phyloP scores from a whole-genome alignment of 2,329 filamentous ascomycete species.

The Byssothecium circinans region DNA sequence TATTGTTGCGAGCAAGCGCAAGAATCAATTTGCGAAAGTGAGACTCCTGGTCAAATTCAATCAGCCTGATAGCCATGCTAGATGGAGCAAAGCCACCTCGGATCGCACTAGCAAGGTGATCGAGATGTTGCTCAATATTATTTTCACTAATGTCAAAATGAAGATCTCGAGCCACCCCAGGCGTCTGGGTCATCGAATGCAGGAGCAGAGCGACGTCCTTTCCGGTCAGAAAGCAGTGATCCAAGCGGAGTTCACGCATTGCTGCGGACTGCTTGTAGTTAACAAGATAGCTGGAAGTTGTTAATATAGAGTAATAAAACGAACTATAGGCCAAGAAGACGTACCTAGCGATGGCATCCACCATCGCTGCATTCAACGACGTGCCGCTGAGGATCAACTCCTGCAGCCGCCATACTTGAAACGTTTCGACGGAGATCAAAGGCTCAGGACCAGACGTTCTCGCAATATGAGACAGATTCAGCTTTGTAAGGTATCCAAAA shows the following conservation, averaged over 20 bases:
- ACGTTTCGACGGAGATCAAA: constrained; percentile 65
- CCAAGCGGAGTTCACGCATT: constrained; percentile 63
- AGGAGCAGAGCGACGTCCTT: constrained; percentile 66
- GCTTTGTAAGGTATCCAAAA: constrained; percentile 66
- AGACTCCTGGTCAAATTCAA: constrained; percentile 68
- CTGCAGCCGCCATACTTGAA: constrained; percentile 68
- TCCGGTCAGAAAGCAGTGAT: constrained; percentile 68
- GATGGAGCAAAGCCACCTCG: constrained; percentile 59
- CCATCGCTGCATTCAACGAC: constrained; percentile 61
- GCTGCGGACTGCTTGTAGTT: constrained; percentile 60
- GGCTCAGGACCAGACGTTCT: constrained; percentile 65
- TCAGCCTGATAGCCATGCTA: constrained; percentile 66
- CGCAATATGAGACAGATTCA: constrained; percentile 67
- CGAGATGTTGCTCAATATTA: constrained; percentile 56
- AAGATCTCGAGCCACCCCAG: constrained; percentile 57
- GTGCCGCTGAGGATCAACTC: constrained; percentile 67
- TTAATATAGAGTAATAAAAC: neutral
- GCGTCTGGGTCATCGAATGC: constrained; percentile 60
- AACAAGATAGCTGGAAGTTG: constrained; percentile 58
- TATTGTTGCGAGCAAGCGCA: constrained; percentile 64
- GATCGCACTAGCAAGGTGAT: constrained; percentile 56
- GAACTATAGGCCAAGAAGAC: constrained; percentile 1
- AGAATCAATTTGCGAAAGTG: constrained; percentile 65
- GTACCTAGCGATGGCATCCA: constrained; percentile 61
- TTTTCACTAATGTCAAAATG: constrained; percentile 69